A percentile compares a stretch with the other conserved stretches of the same genome.
phyloP scores from a whole-genome alignment of 2,329 filamentous ascomycete genomes.

The Aspergillus neoniger region DNA sequence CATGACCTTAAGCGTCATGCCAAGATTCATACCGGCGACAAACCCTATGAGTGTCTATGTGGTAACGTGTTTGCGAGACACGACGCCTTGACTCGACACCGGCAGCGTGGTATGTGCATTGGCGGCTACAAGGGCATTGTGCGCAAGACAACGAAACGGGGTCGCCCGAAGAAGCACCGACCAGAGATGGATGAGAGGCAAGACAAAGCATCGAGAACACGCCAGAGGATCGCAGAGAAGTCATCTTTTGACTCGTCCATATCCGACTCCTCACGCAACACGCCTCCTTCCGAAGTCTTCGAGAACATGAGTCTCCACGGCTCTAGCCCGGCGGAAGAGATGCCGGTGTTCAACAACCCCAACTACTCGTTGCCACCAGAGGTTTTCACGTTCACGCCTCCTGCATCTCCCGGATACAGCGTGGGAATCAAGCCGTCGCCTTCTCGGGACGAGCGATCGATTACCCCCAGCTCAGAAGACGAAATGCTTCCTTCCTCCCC shows the following conservation, averaged over 20 bases:
- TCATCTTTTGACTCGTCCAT: constrained; percentile 37
- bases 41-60: constrained; percentile 92
- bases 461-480: constrained; percentile 43
- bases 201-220: constrained; percentile 58
- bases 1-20: constrained; percentile 96
- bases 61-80: constrained; percentile 93
- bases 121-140: constrained; percentile 85
- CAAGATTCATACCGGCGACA: constrained; percentile 95
- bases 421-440: constrained; percentile 43
- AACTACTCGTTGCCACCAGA: constrained; percentile 41
- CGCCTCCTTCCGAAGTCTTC: constrained; percentile 45
- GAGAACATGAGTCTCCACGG: constrained; percentile 43
- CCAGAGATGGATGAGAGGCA: constrained; percentile 61
- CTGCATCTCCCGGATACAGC: constrained; percentile 47
- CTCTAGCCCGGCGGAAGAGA: constrained; percentile 36
- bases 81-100: constrained; percentile 89
- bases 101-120: constrained; percentile 94
- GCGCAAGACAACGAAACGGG: constrained; percentile 67
- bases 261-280: constrained; percentile 44
- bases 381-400: constrained; percentile 50
- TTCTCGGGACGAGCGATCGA: constrained; percentile 35
- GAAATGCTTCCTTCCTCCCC: constrained; percentile 40
- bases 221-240: constrained; percentile 45
- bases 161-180: constrained; percentile 63
- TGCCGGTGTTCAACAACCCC: constrained; percentile 31